Evolutionary conservation across 345 rosid species (phyloP).

Genomic region (Excoecaria cochinchinensis): DNA sequence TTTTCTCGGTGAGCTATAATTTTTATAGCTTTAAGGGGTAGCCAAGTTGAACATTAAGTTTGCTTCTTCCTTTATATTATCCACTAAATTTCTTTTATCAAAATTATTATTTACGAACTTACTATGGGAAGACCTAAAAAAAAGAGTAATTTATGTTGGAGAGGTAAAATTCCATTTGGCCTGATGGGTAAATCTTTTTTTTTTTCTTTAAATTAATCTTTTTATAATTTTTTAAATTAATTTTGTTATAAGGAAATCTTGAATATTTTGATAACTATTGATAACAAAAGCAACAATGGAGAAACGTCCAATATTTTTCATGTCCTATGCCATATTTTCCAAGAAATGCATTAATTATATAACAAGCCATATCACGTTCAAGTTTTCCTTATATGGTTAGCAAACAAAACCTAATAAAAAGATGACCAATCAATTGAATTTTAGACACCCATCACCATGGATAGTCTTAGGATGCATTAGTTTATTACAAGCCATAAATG

Average conservation of each 20-base stretch:
- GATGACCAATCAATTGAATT: constrained; percentile 10
- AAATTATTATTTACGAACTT: not conserved
- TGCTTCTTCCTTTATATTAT: no score
- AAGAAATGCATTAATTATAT: constrained; percentile 13
- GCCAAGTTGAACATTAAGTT: no score
- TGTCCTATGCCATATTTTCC: no score
- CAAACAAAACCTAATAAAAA: not conserved
- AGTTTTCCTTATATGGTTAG: constrained; percentile 7
- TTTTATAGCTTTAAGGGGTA: no score
- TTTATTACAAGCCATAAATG: constrained; percentile 17
- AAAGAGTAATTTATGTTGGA: no score
- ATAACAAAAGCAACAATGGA: constrained; percentile 5
- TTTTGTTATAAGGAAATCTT: not conserved
- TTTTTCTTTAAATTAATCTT: not conserved
- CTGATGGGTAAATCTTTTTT: not conserved
- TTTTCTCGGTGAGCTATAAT: no score
- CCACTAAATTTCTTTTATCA: not conserved
- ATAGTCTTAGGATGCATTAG: constrained; percentile 18
- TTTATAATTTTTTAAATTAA: not conserved
- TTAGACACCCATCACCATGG: constrained; percentile 16
- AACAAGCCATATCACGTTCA: not conserved
- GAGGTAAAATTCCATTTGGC: not conserved
- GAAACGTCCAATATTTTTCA: not conserved
- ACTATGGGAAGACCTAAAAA: no score
- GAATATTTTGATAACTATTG: constrained; percentile 12